A percentile compares a stretch with the other conserved stretches of the same genome.
Evolutionary conservation across 75 land plant genomes (phyloP).

Genomic region (Sequoiadendron giganteum): DNA sequence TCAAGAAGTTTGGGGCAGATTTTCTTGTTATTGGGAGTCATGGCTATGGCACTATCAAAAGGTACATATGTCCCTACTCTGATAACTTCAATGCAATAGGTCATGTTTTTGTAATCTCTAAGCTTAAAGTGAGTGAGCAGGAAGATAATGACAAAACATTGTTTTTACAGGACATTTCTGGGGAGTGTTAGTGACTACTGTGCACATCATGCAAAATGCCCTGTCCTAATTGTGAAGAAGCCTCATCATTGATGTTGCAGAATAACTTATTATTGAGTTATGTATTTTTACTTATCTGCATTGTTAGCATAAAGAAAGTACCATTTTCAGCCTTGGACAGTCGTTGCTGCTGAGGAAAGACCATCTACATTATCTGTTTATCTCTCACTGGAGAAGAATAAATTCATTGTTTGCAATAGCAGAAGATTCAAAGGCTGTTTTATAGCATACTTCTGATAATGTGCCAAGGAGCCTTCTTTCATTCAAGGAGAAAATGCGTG

Average conservation of each 20-base stretch:
- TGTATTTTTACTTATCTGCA: too few species aligned
- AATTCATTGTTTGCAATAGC: neutral
- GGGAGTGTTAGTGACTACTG: slow-evolving; percentile 48
- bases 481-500: too few species aligned
- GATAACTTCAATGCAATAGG: neutral
- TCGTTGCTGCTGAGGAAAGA: neutral
- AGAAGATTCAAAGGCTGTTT: neutral
- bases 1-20: slow-evolving; percentile 37
- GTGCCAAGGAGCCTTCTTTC: too few species aligned
- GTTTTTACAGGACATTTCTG: slow-evolving; percentile 33
- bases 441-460: too few species aligned
- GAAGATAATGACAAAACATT: neutral
- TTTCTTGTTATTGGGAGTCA: slow-evolving; percentile 69
- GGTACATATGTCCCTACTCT: slow-evolving; percentile 22
- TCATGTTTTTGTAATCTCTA: neutral
- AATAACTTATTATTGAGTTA: neutral
- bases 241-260: slow-evolving; percentile 4
- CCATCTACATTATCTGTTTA: neutral
- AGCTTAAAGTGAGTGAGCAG: too few species aligned
- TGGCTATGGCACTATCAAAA: slow-evolving; percentile 63
- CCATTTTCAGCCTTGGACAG: neutral
- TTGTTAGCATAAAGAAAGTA: too few species aligned
- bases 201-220: slow-evolving; percentile 51
- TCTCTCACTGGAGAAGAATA: neutral
- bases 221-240: slow-evolving; percentile 43